Conservation (phyloP, 345 rosid genomes). For the Salix udensis region DNA sequence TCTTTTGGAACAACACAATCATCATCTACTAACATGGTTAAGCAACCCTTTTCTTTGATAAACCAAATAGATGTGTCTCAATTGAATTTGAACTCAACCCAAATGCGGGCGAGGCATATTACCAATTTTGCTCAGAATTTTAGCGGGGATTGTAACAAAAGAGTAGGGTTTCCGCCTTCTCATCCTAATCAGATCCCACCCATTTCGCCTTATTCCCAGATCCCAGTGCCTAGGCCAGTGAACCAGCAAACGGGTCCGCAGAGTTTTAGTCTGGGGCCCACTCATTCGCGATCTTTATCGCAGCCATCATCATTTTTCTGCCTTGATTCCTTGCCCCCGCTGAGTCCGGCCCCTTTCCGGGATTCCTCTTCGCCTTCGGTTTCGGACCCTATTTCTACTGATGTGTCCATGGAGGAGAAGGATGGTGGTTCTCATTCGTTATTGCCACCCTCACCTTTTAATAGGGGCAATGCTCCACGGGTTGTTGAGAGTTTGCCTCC, state of each 20-base stretch:
- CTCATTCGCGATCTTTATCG: constrained; percentile 79
- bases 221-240: constrained; percentile 54
- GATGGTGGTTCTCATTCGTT: constrained; percentile 48
- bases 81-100: constrained; percentile 45
- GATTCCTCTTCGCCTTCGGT: constrained; percentile 38
- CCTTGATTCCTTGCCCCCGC: constrained; percentile 71
- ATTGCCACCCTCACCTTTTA: constrained; percentile 68
- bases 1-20: constrained; percentile 46
- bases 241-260: constrained; percentile 53
- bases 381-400: constrained; percentile 43
- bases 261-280: constrained; percentile 40
- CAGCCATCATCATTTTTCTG: constrained; percentile 79
- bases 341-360: constrained; percentile 67
- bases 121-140: constrained; percentile 49
- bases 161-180: constrained; percentile 82
- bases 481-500: constrained; percentile 73
- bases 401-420: constrained; percentile 67
- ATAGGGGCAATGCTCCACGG: constrained; percentile 38
- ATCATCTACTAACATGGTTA: constrained; percentile 43
- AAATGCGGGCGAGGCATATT: constrained; percentile 47
- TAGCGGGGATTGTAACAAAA: constrained; percentile 39
- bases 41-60: constrained; percentile 39
- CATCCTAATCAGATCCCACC: constrained; percentile 84
- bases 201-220: constrained; percentile 81
- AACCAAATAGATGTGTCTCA: constrained; percentile 55